Base-by-base conservation (phyloP, 2,329 filamentous ascomycete species). In the Fusarium paranaense region DNA sequence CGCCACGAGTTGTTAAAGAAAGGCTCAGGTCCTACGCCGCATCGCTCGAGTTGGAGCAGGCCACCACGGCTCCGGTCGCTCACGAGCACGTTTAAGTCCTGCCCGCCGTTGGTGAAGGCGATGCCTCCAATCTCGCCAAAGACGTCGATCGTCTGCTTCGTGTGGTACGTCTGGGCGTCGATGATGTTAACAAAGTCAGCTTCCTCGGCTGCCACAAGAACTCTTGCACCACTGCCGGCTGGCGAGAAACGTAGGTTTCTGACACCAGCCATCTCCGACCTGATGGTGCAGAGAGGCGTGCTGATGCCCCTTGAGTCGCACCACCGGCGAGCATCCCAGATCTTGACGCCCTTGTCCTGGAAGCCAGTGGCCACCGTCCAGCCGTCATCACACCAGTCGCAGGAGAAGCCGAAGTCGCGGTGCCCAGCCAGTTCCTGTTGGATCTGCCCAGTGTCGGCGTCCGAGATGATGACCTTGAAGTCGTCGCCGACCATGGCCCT, bases 261-360 rank as follows among this genome's bases (percentile, higher is more conserved):
- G 0, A 91, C 91, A 22, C 92, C 90, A 2, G 92, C 90, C 86
- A 94, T 90, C 77, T 92, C 89, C 27, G 90, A 89, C 47, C 87
- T 85, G 27, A 95, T 84, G 13, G 88, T 88, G 20, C 85, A 85
- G 10, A 92, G 75, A 0, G 89, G 86, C 3, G 74, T 82, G 60
- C 85, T 83, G 25, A 78, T 64, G 7, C 89, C 89, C 6, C 87
- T 83, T 10, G 87, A 87, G 64, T 87, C 83, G 52, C 83, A 86
- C 91, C 92, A 94, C 63, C 89, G 90, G 10, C 94, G 88, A 9
- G 93, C 92, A 80, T 96, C 94, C 91, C 92, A 95, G 58, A 96
- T 90, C 72, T 91, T 90, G 74, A 95, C 87, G 32, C 87, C 88
- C 79, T 88, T 92, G 81, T 96, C 94, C 81, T 96, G 93, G 70